phyloP scores from a whole-genome alignment of 495 filamentous ascomycete genomes.

The Talaromyces nanjingensis region DNA sequence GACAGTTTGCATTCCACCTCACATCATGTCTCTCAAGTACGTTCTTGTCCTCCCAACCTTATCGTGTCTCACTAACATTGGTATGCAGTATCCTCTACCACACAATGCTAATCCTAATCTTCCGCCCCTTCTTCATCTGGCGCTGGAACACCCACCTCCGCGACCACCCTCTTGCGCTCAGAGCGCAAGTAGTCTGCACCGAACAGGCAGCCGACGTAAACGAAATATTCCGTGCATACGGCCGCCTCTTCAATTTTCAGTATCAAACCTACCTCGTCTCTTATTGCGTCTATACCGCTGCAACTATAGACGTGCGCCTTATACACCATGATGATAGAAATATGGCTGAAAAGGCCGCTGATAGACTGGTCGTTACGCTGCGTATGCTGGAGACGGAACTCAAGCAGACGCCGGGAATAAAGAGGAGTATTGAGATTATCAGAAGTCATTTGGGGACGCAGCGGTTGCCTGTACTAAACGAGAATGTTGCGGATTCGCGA shows the following conservation, averaged over 20 bases:
- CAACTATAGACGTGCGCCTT: slow-evolving; percentile 11
- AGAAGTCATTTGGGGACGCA: slow-evolving; percentile 6
- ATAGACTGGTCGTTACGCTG: slow-evolving; percentile 10
- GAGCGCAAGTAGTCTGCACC: slow-evolving; percentile 12
- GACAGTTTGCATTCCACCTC: too few species aligned
- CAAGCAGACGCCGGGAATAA: slow-evolving; percentile 12
- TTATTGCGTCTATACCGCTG: slow-evolving; percentile 14
- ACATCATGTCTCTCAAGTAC: too few species aligned
- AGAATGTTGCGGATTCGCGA: neutral
- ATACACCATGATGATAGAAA: slow-evolving; percentile 9
- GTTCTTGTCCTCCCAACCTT: too few species aligned
- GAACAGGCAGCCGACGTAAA: slow-evolving; percentile 10
- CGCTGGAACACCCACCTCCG: slow-evolving; percentile 2
- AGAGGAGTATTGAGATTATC: slow-evolving; percentile 13
- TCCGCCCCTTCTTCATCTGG: slow-evolving; percentile 12
- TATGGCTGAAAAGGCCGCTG: slow-evolving; percentile 6
- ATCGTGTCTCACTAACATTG: too few species aligned
- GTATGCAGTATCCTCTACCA: neutral
- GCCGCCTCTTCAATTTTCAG: slow-evolving; percentile 11
- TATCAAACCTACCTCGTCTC: slow-evolving; percentile 13
- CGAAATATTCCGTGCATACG: slow-evolving; percentile 10
- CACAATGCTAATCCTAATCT: slow-evolving; percentile 12
- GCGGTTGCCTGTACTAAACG: neutral
- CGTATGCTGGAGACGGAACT: slow-evolving; percentile 12
- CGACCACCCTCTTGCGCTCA: slow-evolving; percentile 8